phyloP scores from a whole-genome alignment of 2,329 filamentous ascomycete species.

The Xylariomycetidae sp. region DNA sequence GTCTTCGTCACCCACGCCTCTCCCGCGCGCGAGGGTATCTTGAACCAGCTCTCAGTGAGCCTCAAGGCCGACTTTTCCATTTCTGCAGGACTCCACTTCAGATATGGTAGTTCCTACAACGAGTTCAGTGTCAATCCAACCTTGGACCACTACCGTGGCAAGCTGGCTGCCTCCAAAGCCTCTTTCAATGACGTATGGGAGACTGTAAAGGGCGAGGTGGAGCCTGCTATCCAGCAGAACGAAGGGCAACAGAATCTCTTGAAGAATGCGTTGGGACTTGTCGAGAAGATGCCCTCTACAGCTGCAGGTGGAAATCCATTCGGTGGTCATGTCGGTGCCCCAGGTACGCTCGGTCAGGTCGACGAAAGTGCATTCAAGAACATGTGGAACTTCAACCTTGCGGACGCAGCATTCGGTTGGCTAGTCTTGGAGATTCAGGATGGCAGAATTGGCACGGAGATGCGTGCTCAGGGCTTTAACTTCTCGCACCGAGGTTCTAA shows the following conservation, averaged over 20 bases:
- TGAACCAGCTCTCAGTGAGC: conserved; percentile 96
- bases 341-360: conserved; percentile 74
- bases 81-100: conserved; percentile 94
- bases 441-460: conserved; percentile 94
- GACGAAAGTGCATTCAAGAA: conserved; percentile 99
- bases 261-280: conserved; percentile 84
- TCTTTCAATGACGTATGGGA: conserved; percentile 99
- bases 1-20: conserved; percentile 97
- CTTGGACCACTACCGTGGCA: conserved; percentile 95
- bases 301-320: conserved; percentile 97
- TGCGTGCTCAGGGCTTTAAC: conserved; percentile 98
- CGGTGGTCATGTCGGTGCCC: conserved; percentile 74
- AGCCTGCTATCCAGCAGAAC: conserved; percentile 89
- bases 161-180: conserved; percentile 94
- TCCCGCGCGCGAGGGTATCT: conserved; percentile 88
- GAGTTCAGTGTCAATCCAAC: conserved; percentile 99
- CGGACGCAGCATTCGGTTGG: conserved; percentile 95
- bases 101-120: conserved; percentile 98
- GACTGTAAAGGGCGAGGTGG: conserved; percentile 92
- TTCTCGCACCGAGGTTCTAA: conserved; percentile 94
- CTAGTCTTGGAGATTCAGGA: conserved; percentile 92
- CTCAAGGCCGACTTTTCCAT: conserved; percentile 98
- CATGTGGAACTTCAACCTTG: conserved; percentile 99
- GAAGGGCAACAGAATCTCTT: conserved; percentile 90
- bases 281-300: conserved; percentile 96